Base-by-base conservation (phyloP, 352 stramenopile species). In the Phytophthora melonis region DNA sequence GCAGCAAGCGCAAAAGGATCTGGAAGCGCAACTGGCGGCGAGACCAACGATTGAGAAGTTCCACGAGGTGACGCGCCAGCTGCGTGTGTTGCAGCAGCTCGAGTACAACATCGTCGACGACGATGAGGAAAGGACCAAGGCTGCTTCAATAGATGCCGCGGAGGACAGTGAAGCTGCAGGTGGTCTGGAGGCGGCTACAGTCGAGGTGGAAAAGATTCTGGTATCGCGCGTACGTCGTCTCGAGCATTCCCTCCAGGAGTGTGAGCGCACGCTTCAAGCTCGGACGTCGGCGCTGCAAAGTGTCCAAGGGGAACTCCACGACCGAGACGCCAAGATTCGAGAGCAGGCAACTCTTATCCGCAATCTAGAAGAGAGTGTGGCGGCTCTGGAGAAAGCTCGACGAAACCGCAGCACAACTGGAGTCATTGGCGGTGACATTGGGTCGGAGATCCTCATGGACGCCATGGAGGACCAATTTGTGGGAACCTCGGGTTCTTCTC, bases 21-120 rank as follows among this genome's bases (percentile, higher is more conserved):
- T 91, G 16, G 68, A 77, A 19, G 45, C 56, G 8, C 73, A 91
- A 19, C 55, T 94, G 7, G 68, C 72, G 5, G 66, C 74, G n/a
- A 86, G 92, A 2, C 96, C 96, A 25, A 98, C 91, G 5, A 78
- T 95, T 62, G 86, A 97, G 52, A 87, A 89, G 32, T 89, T 95
- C 36, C 89, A 98, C 18, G 92, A 95, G 7, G 90, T 98, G 72
- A 83, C 93, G 19, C 85, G 91, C 34, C 91, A 99, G 63, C 68
- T 99, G 7, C 88, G 86, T n/a, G 89, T 99, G 49, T 69, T 99
- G 43, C 96, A 98, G 75, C 89, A 97, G 54, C 77, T 99, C 9
- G 96, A 98, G 61, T 93, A 93, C 69, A 94, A 94, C 58, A 87
- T 93, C 62, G 78, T 94, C 13, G 86, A 92, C 45, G 86, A 93